Base-by-base conservation (phyloP, 129 eudicot genomes). In the Centaurea solstitialis region DNA sequence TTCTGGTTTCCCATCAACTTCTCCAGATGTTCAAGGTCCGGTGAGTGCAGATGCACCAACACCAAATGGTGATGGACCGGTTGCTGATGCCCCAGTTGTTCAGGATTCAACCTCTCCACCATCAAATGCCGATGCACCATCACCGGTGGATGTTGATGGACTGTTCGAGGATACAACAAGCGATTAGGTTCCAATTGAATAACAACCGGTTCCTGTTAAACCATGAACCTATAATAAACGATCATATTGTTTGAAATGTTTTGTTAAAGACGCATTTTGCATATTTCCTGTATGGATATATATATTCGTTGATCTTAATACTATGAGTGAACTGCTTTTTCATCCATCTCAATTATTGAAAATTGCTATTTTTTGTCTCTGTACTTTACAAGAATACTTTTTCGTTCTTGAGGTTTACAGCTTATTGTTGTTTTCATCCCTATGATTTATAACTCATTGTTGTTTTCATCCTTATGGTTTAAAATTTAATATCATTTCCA, bases 41-140 rank as follows among this genome's bases (percentile, higher is more conserved):
- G 28, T 41, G 22, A 39, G 23, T 30, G 17, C 23, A 8, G 73
- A 71, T 18, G 73, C 70, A 26, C 81, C 81, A 43, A 11, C 79
- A 43, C 80, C 75, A 28, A 53, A 45, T 74, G 83, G 20, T 22
- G 76, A 53, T n/a, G 57, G 15, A 68, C 37, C 74, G 3, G 73
- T 17, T 24, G 45, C 8, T 4, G 73, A 28, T 8, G 15, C 73
- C 15, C 45, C 73, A 1, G 15, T 30, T 72, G 61, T 50, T 50
- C 62, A 50, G 17, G 62, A 21, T 50, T 50, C 62, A 50, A 50
- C 62, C 12, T 22, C 67, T 39, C 35, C 50, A 5, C 68, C 39
- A 10, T 45, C 33, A 9, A 26, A 65, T 67, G 12, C 11, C n/a
- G 61, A 38, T 67, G 39, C 64, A 20, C 33, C 13, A 61, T 17